Conservation (phyloP, 164 flowering plant genomes). For the Nymphaea colorata region DNA sequence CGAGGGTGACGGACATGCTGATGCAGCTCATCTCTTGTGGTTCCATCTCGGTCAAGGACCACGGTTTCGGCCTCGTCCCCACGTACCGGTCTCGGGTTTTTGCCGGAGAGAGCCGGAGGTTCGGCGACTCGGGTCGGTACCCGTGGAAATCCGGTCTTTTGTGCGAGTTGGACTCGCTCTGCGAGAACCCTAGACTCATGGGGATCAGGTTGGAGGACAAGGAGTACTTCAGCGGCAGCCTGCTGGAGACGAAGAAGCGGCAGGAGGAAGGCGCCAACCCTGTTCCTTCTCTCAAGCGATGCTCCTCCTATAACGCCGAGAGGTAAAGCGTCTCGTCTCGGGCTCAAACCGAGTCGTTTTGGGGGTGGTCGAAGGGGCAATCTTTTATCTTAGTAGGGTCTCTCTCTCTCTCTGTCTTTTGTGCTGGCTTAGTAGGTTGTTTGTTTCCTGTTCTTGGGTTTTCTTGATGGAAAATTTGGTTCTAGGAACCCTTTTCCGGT, state of each 20-base stretch:
- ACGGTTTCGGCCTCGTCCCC: conserved; percentile 65
- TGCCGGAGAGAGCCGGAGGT: conserved; percentile 7
- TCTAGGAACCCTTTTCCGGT: too few species aligned
- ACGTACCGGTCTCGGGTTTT: conserved; percentile 59
- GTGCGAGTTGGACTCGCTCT: conserved; percentile 62
- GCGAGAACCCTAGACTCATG: conserved; percentile 59
- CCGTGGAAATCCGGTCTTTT: conserved; percentile 24
- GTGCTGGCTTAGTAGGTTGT: neutral
- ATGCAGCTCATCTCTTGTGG: conserved; percentile 96
- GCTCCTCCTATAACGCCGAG: conserved; percentile 84
- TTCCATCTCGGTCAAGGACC: conserved; percentile 79
- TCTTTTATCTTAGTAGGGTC: neutral
- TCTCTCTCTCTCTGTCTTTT: neutral
- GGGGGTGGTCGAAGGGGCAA: too few species aligned
- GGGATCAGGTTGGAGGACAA: conserved; percentile 69
- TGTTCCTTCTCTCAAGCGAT: conserved; percentile 42
- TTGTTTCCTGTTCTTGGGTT: too few species aligned
- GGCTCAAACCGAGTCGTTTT: neutral
- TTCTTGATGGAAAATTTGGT: too few species aligned
- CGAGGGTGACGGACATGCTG: conserved; percentile 65
- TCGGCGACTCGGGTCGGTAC: neutral
- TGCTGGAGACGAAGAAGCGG: conserved; percentile 64
- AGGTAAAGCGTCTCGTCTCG: conserved; percentile 29
- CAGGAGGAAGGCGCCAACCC: conserved; percentile 36
- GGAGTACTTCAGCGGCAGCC: conserved; percentile 90